Evolutionary conservation across 371 early-diverging fungal genomes (phyloP), one percentile per base, ranked within the genome.

Genomic region (Batkoa obscura): DNA sequence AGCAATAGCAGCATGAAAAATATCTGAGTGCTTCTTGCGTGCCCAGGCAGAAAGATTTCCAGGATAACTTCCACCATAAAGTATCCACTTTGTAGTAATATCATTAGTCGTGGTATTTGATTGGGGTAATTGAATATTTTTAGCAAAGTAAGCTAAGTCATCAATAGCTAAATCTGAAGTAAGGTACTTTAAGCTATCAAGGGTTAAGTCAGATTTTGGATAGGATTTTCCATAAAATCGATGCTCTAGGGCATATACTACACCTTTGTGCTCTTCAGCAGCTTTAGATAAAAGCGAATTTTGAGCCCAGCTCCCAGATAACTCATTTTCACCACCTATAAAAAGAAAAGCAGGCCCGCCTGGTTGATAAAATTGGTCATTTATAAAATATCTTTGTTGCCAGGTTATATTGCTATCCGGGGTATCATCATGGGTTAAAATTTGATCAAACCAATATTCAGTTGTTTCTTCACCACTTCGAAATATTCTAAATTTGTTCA

Each of bases 31-130:
- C 61, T 70, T 63, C 37, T 67, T 61, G n/a, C 82, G 71, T 59
- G 77, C 67, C 85, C 85, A 87, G 0, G 76, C 78, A 3, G 83
- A 81, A 3, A 84, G 58, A 55, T 74, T 80, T 1, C 82, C 86
- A 34, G 80, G 67, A 60, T 83, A 87, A 9, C 78, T 79, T 32
- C 82, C 82, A 15, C 87, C 86, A 2, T 73, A 68, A 0, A 72
- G 66, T 10, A 86, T 75, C 74, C 82, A 82, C 58, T 76, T 79
- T 84, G 1, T 72, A 36, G 75, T 65, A 6, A 63, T 52, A 37
- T 5, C 60, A 23, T 23, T 23, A 23, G 23, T 23, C 23, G 23
- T 23, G 23, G 23, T 23, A 23, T 76, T 80, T 10, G 57, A 13
- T 2, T 13, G 35, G 5, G 15, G 36, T 13, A 34, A 31, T n/a